Evolutionary conservation across 2,329 filamentous ascomycete species (phyloP).

Genomic region (Atkinsonella hypoxylon): DNA sequence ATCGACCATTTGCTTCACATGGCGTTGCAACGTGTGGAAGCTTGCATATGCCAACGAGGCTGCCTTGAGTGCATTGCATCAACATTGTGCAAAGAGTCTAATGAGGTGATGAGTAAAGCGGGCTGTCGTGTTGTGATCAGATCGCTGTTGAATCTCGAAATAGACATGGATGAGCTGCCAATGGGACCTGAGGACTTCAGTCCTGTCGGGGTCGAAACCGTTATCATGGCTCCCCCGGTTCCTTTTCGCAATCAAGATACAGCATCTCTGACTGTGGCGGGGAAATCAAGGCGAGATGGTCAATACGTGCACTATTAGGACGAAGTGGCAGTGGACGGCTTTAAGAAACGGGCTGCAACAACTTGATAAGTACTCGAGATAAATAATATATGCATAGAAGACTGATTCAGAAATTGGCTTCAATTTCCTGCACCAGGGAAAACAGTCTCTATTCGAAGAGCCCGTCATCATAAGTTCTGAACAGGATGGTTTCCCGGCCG

Average conservation of each 20-base stretch:
- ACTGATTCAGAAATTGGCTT: no score
- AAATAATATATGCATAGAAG: not conserved
- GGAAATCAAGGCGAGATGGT: not conserved
- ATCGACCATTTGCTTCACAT: constrained; percentile 66
- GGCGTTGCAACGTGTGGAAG: constrained; percentile 63
- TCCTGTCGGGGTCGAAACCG: constrained; percentile 68
- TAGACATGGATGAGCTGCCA: constrained; percentile 73
- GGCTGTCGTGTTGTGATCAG: constrained; percentile 74
- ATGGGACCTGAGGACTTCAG: constrained; percentile 68
- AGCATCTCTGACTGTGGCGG: not conserved
- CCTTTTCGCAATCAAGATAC: constrained; percentile 13
- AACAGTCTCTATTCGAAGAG: no score
- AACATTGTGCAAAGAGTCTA: constrained; percentile 72
- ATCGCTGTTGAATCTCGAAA: constrained; percentile 59
- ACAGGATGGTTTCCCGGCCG: no score
- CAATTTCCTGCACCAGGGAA: no score
- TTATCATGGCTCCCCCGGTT: constrained; percentile 62
- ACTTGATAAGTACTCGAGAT: not conserved
- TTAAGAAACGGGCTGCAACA: constrained; percentile 14
- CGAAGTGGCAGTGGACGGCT: constrained; percentile 13
- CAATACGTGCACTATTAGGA: constrained; percentile 11
- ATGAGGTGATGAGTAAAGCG: constrained; percentile 88
- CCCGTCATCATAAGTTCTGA: no score
- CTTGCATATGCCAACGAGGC: constrained; percentile 65
- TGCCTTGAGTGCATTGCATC: constrained; percentile 86